Conservation (phyloP, 2,329 filamentous ascomycete genomes). For the Diplodia corticola region DNA sequence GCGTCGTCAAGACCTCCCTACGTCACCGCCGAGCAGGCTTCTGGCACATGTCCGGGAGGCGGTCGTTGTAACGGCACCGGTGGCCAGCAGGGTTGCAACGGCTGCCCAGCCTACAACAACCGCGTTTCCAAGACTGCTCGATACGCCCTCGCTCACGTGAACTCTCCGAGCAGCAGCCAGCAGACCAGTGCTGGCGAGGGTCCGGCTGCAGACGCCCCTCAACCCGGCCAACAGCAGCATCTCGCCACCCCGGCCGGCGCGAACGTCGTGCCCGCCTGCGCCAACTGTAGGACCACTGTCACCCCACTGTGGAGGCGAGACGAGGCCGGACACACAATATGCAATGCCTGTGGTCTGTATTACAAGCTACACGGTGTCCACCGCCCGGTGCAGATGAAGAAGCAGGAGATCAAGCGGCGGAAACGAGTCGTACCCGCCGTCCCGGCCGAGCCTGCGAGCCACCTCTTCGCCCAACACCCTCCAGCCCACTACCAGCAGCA, state of each 20-base stretch:
- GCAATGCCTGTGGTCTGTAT: constrained; percentile 88
- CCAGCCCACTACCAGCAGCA: constrained; percentile 17
- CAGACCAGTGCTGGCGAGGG: constrained; percentile 36
- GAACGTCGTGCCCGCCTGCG: constrained; percentile 80
- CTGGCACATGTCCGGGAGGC: constrained; percentile 82
- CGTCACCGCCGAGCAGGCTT: constrained; percentile 71
- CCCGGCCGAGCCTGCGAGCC: constrained; percentile 11
- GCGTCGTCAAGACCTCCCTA: constrained; percentile 62
- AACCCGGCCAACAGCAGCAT: constrained; percentile 27
- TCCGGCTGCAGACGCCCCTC: constrained; percentile 23
- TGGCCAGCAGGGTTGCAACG: constrained; percentile 90
- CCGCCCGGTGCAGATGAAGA: constrained; percentile 97
- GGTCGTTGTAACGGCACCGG: constrained; percentile 96
- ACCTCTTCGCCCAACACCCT: constrained; percentile 21
- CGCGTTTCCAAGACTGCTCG: constrained; percentile 84
- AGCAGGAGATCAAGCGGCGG: constrained; percentile 90
- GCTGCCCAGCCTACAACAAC: constrained; percentile 97
- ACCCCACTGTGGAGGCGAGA: constrained; percentile 95
- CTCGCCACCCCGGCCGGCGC: constrained; percentile 44
- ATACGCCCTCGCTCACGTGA: constrained; percentile 55
- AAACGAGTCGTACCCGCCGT: constrained; percentile 76
- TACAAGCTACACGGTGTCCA: constrained; percentile 95
- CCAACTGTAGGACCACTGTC: constrained; percentile 95
- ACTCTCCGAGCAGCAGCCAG: constrained; percentile 25
- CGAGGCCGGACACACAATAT: constrained; percentile 93